Percentiles rank a stretch among this genome's conserved stretches.
phyloP scores from a whole-genome alignment of 306 rosid genomes.

The cucumber (Cucumis sativus) region Cucumber_9930_V3 NC_026658.2:20415001-20415500 shows the following conservation, averaged over 20 bases:
- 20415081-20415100: no score
- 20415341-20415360: conserved; percentile 35
- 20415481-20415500: neutral
- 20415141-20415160: no score
- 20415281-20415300: conserved; percentile 98
- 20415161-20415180: no score
- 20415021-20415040: neutral
- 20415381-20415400: neutral
- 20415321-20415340: conserved; percentile 39
- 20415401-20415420: neutral
- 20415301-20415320: conserved; percentile 53
- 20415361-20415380: neutral
- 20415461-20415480: neutral
- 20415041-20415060: no score
- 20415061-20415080: no score
- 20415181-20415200: no score
- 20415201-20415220: no score
- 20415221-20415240: conserved; percentile 97
- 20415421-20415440: neutral
- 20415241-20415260: conserved; percentile 97
- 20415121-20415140: no score
- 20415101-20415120: no score
- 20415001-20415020: neutral
- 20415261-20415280: conserved; percentile 97
- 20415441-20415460: neutral